Conservation (phyloP, 305 asterid genomes). For the Fraxinus baroniana region DNA sequence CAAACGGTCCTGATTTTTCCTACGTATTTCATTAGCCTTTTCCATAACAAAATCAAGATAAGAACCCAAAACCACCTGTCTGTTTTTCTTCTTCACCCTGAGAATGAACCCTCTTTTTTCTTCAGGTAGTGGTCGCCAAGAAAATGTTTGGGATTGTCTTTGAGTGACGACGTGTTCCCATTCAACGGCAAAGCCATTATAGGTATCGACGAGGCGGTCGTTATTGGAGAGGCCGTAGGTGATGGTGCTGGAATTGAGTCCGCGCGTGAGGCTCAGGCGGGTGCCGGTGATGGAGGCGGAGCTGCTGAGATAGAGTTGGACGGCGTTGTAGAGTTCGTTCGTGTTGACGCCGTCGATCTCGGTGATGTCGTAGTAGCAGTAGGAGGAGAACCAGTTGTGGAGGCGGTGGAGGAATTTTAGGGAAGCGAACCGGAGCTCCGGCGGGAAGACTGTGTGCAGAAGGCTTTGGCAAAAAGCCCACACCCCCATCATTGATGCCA, state of each 20-base stretch:
- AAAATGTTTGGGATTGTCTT: constrained; percentile 64
- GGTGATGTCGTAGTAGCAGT: constrained; percentile 83
- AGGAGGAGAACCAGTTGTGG: constrained; percentile 65
- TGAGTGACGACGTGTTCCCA: constrained; percentile 88
- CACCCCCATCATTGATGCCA: constrained; percentile 68
- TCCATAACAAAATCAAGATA: constrained; percentile 71
- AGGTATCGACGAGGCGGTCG: constrained; percentile 62
- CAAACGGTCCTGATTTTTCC: constrained; percentile 69
- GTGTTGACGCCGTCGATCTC: constrained; percentile 95
- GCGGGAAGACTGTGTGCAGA: constrained; percentile 57
- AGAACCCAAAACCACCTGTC: constrained; percentile 49
- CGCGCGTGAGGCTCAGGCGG: constrained; percentile 74
- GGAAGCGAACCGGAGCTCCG: constrained; percentile 54
- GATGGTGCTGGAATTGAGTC: constrained; percentile 67
- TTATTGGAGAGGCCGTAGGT: constrained; percentile 79
- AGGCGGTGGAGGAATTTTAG: constrained; percentile 44
- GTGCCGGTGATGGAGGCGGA: constrained; percentile 70
- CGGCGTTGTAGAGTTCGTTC: constrained; percentile 93
- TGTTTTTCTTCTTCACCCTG: constrained; percentile 60
- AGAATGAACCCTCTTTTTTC: constrained; percentile 76
- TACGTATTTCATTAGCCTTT: constrained; percentile 51
- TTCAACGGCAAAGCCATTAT: constrained; percentile 48
- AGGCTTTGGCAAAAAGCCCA: constrained; percentile 67
- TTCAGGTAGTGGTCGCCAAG: constrained; percentile 85
- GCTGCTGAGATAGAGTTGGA: constrained; percentile 74